Conservation (phyloP, 2,329 filamentous ascomycete genomes). For the Tolypocladium tropicale region DNA sequence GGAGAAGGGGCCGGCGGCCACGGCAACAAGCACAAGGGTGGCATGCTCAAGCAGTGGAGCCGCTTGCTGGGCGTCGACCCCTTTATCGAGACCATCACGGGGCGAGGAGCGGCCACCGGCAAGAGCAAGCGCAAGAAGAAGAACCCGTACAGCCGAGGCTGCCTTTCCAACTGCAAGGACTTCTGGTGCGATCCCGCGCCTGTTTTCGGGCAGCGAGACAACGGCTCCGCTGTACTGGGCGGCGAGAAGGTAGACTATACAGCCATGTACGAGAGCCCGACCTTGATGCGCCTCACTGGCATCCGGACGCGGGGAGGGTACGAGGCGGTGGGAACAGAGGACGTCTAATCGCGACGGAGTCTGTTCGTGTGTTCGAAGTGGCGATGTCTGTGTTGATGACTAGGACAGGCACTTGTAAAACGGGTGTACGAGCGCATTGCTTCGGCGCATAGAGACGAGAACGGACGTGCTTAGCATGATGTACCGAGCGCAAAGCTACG, state of each 20-base stretch:
- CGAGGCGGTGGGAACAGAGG: conserved; percentile 50
- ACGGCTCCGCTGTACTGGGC: conserved; percentile 64
- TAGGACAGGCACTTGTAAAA: background rate
- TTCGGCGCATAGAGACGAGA: background rate
- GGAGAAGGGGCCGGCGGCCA: conserved; percentile 32
- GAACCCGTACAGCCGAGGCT: conserved; percentile 80
- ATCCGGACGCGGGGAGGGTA: conserved; percentile 46
- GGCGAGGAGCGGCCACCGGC: conserved; percentile 57
- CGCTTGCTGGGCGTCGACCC: conserved; percentile 83
- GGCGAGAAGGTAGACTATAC: conserved; percentile 80
- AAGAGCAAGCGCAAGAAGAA: conserved; percentile 44
- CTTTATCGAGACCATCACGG: conserved; percentile 86
- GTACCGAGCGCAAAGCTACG: background rate
- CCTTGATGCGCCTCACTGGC: conserved; percentile 48
- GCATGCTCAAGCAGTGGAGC: conserved; percentile 70
- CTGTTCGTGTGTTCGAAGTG: background rate
- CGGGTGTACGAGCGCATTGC: background rate
- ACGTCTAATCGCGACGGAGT: conserved; percentile 19
- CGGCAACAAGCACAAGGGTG: conserved; percentile 44
- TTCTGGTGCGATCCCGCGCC: conserved; percentile 92
- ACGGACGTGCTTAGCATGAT: background rate
- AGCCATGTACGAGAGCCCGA: conserved; percentile 77
- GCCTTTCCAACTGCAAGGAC: conserved; percentile 84
- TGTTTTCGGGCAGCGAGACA: conserved; percentile 64
- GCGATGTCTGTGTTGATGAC: background rate